Evolutionary conservation across 2,329 filamentous ascomycete genomes (phyloP), one percentile per base, ranked within the genome.

Genomic region (Samsoniella hepiali): DNA sequence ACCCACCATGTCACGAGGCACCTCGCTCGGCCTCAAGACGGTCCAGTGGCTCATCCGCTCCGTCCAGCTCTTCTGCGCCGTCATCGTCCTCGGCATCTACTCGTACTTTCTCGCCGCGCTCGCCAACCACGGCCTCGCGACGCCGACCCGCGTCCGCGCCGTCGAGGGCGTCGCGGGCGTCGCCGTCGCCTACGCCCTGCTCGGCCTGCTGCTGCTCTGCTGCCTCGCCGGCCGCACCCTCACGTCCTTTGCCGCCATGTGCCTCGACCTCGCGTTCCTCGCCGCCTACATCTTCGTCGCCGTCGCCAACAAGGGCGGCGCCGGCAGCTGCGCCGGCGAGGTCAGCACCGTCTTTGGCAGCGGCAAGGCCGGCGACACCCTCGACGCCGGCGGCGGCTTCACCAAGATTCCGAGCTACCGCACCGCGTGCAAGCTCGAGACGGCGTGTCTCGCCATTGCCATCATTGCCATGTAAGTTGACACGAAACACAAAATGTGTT

Each of bases 221-320:
- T 95, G 86, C 72, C 78, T 96, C 6, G 91, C 90, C 42, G 92
- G 92, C 34, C 83, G 90, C 65, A 80, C 83, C 5, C 81, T 94
- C 74, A 89, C 93, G 65, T 90, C 90, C 3, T 82, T 88, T 71
- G 67, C 95, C 61, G 90, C 85, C 67, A 85, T 96, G 66, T 65
- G 93, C 31, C 80, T 97, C 55, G 91, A 97, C 71, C 70, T 95
- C 60, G 84, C 84, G 70, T 96, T 97, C 75, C 78, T 86, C 59
- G 91, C 84, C 47, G 86, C 82, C 64, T 95, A 95, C 80, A 85
- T 96, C 72, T 96, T 93, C 72, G 85, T 97, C 65, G 91, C 93
- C 1, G 80, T 88, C 56, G 82, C 91, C 66, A 93, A 91, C 65
- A 84, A 89, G 44, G 77, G 84, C 63, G 93, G 93, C 44, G 85